Percentiles rank a stretch among this genome's conserved stretches.
These are phyloP conservation scores for Canna indica DNA, from an alignment of 176 grass and related monocot genomes.

Conservation along the genomic window DNA sequence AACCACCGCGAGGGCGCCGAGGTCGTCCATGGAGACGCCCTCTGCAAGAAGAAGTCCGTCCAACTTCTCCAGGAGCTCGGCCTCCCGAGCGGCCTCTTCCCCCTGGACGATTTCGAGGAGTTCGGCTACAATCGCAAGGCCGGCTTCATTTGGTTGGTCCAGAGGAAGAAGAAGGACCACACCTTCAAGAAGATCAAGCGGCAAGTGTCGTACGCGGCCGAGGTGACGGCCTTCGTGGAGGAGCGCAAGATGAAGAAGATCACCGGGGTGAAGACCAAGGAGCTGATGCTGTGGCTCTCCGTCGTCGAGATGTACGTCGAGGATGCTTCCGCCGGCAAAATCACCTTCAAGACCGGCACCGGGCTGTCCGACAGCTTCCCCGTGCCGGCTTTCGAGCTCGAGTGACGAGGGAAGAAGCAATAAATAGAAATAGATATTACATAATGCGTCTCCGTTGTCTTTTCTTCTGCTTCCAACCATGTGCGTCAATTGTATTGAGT, in stretches of 20 bases:
- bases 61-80: slow-evolving; percentile 10
- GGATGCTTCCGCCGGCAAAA: not conserved
- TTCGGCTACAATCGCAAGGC: slow-evolving; percentile 8
- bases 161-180: slow-evolving; percentile 32
- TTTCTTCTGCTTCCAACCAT: too few species aligned
- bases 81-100: slow-evolving; percentile 26
- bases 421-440: too few species aligned
- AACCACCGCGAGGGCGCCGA: not conserved
- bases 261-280: slow-evolving; percentile 17
- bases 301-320: slow-evolving; percentile 18
- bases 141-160: slow-evolving; percentile 11
- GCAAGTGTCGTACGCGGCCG: slow-evolving; percentile 11
- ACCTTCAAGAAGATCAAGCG: slow-evolving; percentile 29
- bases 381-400: not conserved
- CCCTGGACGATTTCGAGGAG: slow-evolving; percentile 20
- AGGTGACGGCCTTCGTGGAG: too few species aligned
- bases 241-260: slow-evolving; percentile 16
- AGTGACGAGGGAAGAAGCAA: too few species aligned
- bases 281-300: slow-evolving; percentile 20
- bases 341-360: too few species aligned
- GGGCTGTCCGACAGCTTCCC: not conserved
- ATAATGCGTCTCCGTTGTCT: too few species aligned
- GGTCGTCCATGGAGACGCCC: not conserved
- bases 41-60: slow-evolving; percentile 9
- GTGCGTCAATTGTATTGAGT: too few species aligned